Evolutionary conservation across 2,329 filamentous ascomycete species (phyloP).

Genomic region (Xylaria multiplex): DNA sequence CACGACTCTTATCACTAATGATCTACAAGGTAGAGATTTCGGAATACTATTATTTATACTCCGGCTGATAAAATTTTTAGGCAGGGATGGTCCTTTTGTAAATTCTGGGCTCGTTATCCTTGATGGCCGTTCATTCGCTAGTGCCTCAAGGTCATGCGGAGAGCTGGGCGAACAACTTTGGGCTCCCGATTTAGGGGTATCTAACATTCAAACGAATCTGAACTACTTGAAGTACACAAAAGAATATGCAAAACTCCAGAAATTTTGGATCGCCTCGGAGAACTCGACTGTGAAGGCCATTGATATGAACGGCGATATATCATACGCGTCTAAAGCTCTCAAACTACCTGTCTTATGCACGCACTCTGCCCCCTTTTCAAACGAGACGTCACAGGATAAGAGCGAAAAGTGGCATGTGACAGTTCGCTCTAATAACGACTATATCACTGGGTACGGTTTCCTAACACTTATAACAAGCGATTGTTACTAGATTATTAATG

Average conservation of each 20-base stretch:
- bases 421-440: slow-evolving; percentile 53
- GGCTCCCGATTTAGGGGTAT: slow-evolving; percentile 44
- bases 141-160: slow-evolving; percentile 49
- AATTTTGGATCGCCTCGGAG: slow-evolving; percentile 52
- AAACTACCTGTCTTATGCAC: slow-evolving; percentile 54
- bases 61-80: slow-evolving; percentile 40
- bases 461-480: background rate
- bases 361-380: slow-evolving; percentile 56
- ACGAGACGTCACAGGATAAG: slow-evolving; percentile 47
- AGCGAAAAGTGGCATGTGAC: slow-evolving; percentile 51
- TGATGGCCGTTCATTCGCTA: slow-evolving; percentile 42
- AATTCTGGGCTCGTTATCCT: slow-evolving; percentile 52
- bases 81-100: slow-evolving; percentile 47
- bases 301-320: slow-evolving; percentile 43
- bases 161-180: slow-evolving; percentile 55
- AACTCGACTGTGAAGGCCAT: slow-evolving; percentile 43
- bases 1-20: slow-evolving; percentile 54
- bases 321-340: slow-evolving; percentile 30
- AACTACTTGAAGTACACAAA: slow-evolving; percentile 53
- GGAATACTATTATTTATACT: background rate
- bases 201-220: slow-evolving; percentile 49
- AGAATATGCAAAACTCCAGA: slow-evolving; percentile 39
- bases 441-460: slow-evolving; percentile 49
- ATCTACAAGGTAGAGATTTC: slow-evolving; percentile 51
- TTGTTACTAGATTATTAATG: slow-evolving; percentile 2